Percentiles rank a stretch among this genome's conserved stretches.
Conservation (phyloP, 108 stramenopile species). For the Craspedostauros australis region DNA sequence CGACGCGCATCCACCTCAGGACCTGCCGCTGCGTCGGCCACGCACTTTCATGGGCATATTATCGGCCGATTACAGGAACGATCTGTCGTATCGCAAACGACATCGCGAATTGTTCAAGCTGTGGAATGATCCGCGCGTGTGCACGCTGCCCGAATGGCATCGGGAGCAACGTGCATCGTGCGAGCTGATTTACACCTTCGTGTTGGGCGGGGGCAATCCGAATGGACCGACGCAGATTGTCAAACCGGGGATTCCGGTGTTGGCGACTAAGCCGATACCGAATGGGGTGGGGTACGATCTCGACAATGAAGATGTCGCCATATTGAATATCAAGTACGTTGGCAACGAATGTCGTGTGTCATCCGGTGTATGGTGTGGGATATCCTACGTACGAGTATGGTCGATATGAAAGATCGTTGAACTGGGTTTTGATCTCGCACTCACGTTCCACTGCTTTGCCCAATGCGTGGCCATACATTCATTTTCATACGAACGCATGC, state of each 20-base stretch:
- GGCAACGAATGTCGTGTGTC: not conserved
- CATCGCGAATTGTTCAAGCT: slow-evolving; percentile 38
- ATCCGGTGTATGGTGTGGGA: not conserved
- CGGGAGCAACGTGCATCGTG: slow-evolving; percentile 24
- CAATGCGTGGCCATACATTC: not conserved
- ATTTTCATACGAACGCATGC: not conserved
- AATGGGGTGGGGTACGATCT: slow-evolving; percentile 6
- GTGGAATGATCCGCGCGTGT: slow-evolving; percentile 42
- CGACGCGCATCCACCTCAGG: too few species aligned
- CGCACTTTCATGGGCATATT: slow-evolving; percentile 38
- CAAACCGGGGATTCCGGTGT: slow-evolving; percentile 6
- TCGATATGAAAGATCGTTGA: not conserved
- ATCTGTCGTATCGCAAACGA: slow-evolving; percentile 28
- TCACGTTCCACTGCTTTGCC: not conserved
- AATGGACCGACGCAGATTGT: slow-evolving; percentile 18
- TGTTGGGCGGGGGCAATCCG: slow-evolving; percentile 21
- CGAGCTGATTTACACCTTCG: slow-evolving; percentile 43
- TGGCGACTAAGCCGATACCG: not conserved
- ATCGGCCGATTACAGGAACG: slow-evolving; percentile 22
- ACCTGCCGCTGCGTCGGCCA: too few species aligned
- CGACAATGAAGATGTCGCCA: slow-evolving; percentile 10
- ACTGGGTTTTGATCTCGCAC: not conserved
- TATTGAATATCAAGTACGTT: slow-evolving; percentile 24
- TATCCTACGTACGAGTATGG: not conserved
- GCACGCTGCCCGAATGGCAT: slow-evolving; percentile 20